Evolutionary conservation across 805 yeast genomes (phyloP).

Genomic region (Teunomyces aglyptinius): DNA sequence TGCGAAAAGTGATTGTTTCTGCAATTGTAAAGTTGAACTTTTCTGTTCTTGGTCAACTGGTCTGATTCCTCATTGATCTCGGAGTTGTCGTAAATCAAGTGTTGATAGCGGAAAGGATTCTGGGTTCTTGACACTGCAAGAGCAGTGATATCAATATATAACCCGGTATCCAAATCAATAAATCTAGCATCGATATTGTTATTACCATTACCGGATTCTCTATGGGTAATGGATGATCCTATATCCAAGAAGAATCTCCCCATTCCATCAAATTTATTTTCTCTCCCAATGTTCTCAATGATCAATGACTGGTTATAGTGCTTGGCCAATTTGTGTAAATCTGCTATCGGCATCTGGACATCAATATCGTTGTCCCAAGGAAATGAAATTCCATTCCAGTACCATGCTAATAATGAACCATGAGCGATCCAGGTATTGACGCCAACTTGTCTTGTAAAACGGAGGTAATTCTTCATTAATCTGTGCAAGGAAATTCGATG

Average conservation of each 20-base stretch:
- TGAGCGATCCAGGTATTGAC: constrained; percentile 24
- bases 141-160: constrained; percentile 27
- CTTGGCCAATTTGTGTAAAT: constrained; percentile 17
- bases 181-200: constrained; percentile 21
- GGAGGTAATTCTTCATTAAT: constrained; percentile 16
- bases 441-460: constrained; percentile 18
- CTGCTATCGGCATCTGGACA: constrained; percentile 24
- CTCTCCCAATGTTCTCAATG: constrained; percentile 13
- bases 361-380: constrained; percentile 27
- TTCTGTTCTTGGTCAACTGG: constrained; percentile 7
- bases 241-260: constrained; percentile 25
- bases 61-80: constrained; percentile 8
- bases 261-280: constrained; percentile 16
- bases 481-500: constrained; percentile 17
- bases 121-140: constrained; percentile 29
- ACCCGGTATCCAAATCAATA: constrained; percentile 25
- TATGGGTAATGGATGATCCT: constrained; percentile 19
- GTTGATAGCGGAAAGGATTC: constrained; percentile 17
- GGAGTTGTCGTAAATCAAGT: constrained; percentile 5
- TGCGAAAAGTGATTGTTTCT: constrained; percentile 32
- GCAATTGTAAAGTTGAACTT: constrained; percentile 35
- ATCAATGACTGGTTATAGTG: constrained; percentile 21
- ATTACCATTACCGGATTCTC: constrained; percentile 50
- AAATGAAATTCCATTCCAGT: constrained; percentile 22
- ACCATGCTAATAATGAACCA: constrained; percentile 21